Evolutionary conservation across 129 eudicot species (phyloP).

Genomic region (Smallanthus sonchifolius): DNA sequence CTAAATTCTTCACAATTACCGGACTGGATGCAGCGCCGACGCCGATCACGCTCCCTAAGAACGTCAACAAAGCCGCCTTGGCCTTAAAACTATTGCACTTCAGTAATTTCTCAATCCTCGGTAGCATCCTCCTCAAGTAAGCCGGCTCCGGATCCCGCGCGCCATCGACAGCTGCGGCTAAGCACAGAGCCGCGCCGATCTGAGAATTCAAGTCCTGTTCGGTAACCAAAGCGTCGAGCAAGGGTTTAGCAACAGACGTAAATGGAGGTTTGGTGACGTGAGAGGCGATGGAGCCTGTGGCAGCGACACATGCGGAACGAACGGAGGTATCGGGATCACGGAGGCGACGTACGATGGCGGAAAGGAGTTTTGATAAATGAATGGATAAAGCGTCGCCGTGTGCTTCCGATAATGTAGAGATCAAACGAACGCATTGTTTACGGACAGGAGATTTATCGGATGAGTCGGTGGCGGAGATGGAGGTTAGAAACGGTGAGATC

Average conservation of each 20-base stretch:
- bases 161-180: conserved; percentile 63
- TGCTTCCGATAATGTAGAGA: conserved; percentile 57
- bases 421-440: conserved; percentile 57
- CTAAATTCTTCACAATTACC: conserved; percentile 42
- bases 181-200: conserved; percentile 72
- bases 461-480: conserved; percentile 68
- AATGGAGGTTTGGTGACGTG: conserved; percentile 57
- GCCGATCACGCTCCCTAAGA: conserved; percentile 62
- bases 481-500: conserved; percentile 57
- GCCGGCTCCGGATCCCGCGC: conserved; percentile 53
- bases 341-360: conserved; percentile 71
- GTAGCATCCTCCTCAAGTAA: conserved; percentile 51
- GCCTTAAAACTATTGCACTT: conserved; percentile 75
- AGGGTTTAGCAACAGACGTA: conserved; percentile 49
- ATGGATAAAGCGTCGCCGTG: conserved; percentile 62
- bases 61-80: conserved; percentile 61
- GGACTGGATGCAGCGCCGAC: conserved; percentile 49
- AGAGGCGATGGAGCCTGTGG: conserved; percentile 51
- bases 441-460: conserved; percentile 71
- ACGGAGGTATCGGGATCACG: conserved; percentile 75
- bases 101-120: conserved; percentile 63
- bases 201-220: conserved; percentile 80
- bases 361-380: conserved; percentile 58
- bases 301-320: conserved; percentile 62
- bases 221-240: conserved; percentile 65